Evolutionary conservation across 2,329 filamentous ascomycete species (phyloP).

Genomic region (Fusarium sp.): DNA sequence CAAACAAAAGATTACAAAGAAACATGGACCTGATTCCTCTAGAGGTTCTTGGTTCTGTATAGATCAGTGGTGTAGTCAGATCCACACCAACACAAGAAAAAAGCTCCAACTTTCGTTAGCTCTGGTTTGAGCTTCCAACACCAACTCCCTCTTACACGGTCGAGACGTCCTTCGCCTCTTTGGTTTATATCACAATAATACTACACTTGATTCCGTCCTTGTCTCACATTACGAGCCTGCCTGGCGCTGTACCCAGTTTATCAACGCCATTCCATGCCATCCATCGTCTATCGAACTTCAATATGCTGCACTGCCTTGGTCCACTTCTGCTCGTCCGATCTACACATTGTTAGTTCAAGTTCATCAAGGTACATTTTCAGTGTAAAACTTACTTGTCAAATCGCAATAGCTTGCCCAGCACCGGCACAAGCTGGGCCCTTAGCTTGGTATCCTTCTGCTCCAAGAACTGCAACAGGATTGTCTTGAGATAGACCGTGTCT

Average conservation of each 20-base stretch:
- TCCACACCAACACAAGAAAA: neutral
- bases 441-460: slow-evolving; percentile 84
- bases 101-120: neutral
- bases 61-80: neutral
- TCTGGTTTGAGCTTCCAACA: neutral
- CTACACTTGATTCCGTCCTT: slow-evolving; percentile 25
- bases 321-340: slow-evolving; percentile 86
- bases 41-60: neutral
- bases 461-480: slow-evolving; percentile 83
- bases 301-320: slow-evolving; percentile 76
- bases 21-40: neutral
- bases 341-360: slow-evolving; percentile 37
- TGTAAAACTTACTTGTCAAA: slow-evolving; percentile 75
- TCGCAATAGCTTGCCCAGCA: slow-evolving; percentile 79
- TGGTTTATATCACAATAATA: slow-evolving; percentile 26
- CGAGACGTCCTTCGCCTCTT: neutral
- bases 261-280: slow-evolving; percentile 28
- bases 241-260: slow-evolving; percentile 20
- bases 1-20: slow-evolving; percentile 9
- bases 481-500: slow-evolving; percentile 79
- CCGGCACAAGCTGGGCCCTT: slow-evolving; percentile 80
- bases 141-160: neutral
- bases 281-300: slow-evolving; percentile 47
- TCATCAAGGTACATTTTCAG: neutral
- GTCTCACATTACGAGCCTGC: slow-evolving; percentile 3